A percentile compares a stretch with the other conserved stretches of the same genome.
phyloP scores from a whole-genome alignment of 257 asterid genomes.

The Petunia axillaris region DNA sequence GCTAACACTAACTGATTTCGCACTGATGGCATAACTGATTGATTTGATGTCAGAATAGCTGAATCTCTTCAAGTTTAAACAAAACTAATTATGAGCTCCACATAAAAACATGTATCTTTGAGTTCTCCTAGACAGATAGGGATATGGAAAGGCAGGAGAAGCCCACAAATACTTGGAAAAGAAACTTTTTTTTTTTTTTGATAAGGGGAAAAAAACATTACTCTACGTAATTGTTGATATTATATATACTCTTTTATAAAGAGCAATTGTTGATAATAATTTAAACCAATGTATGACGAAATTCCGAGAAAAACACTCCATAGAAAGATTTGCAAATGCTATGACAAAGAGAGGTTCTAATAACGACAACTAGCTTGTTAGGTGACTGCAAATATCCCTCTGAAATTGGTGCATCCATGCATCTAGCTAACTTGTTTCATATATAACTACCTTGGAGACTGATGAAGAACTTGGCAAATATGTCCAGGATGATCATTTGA shows the following conservation, averaged over 20 bases:
- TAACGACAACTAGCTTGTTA: background rate
- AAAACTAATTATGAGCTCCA: background rate
- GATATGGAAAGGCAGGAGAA: slow-evolving; percentile 10
- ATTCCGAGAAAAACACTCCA: too few relatives aligned
- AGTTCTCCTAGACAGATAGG: background rate
- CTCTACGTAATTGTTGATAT: too few relatives aligned
- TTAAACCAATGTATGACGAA: background rate
- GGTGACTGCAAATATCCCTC: background rate
- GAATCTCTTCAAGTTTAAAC: background rate
- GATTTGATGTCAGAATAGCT: background rate
- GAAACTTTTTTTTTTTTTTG: background rate
- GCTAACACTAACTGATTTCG: background rate
- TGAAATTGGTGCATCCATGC: background rate
- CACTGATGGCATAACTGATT: background rate
- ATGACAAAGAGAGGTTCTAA: background rate
- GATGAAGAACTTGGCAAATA: background rate
- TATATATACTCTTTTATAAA: too few relatives aligned
- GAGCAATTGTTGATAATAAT: background rate
- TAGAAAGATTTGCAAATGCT: too few relatives aligned
- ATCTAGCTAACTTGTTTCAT: background rate
- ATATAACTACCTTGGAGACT: background rate
- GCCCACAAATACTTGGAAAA: slow-evolving; percentile 11
- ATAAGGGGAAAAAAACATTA: too few relatives aligned
- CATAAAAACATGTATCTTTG: background rate
- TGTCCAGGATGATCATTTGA: background rate